Percentiles rank a stretch among this genome's conserved stretches.
These are phyloP conservation scores for Dactylellina sp. DNA, from an alignment of 2,329 filamentous ascomycete genomes.

Conservation along the genomic window DNA sequence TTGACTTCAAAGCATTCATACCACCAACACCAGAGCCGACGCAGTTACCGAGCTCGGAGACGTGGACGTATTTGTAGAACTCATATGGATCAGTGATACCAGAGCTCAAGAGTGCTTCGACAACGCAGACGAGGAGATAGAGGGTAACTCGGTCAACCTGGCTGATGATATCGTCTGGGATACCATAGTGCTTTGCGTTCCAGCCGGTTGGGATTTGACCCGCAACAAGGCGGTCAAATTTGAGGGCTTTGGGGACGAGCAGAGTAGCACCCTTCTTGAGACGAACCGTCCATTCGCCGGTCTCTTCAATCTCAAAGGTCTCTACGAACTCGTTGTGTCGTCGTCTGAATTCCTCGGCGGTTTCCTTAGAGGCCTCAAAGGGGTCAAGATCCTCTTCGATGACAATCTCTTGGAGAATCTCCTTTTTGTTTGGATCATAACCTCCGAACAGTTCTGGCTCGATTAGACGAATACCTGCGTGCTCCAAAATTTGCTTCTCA, in stretches of 20 bases:
- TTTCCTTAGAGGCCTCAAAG: slow-evolving; percentile 97
- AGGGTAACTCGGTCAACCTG: slow-evolving; percentile 97
- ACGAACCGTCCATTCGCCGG: slow-evolving; percentile 92
- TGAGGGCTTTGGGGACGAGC: slow-evolving; percentile 94
- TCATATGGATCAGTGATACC: slow-evolving; percentile 99
- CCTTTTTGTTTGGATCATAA: slow-evolving; percentile 98
- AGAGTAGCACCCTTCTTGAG: slow-evolving; percentile 95
- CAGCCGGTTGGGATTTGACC: slow-evolving; percentile 97
- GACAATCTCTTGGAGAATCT: slow-evolving; percentile 95
- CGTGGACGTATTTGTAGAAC: slow-evolving; percentile 99
- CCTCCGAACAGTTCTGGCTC: slow-evolving; percentile 96
- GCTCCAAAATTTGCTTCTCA: slow-evolving; percentile 94
- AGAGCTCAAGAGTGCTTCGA: slow-evolving; percentile 87
- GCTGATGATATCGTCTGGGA: slow-evolving; percentile 96
- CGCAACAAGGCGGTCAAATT: slow-evolving; percentile 96
- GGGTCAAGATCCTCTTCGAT: slow-evolving; percentile 97
- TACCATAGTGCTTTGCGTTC: slow-evolving; percentile 95
- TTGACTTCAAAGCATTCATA: slow-evolving; percentile 88
- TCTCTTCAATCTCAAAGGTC: slow-evolving; percentile 92
- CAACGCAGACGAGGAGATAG: slow-evolving; percentile 92
- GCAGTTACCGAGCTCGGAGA: slow-evolving; percentile 98
- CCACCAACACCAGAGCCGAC: slow-evolving; percentile 98
- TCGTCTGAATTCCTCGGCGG: slow-evolving; percentile 94
- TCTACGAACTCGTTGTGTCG: slow-evolving; percentile 98
- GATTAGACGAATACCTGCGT: slow-evolving; percentile 96